Evolutionary conservation across 352 stramenopile species (phyloP), one percentile per base, ranked within the genome.

Genomic region (Hyaloperonospora arabidopsidis): DNA sequence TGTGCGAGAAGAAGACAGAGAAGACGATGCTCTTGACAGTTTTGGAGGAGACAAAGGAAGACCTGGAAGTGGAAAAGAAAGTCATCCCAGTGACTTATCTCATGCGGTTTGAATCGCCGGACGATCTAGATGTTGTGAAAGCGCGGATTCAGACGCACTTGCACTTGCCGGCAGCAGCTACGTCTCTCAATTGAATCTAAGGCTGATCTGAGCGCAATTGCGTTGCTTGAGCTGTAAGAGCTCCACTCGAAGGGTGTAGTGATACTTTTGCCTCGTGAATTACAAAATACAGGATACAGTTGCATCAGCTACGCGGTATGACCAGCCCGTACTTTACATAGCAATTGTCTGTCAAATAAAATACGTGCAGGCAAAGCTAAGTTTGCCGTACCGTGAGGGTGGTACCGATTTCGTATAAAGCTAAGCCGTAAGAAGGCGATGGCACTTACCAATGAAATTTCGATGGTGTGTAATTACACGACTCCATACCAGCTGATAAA

Each of bases 31-130:
- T 86, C 44, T 45, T 88, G 39, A 77, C 78, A 25, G 58, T 90
- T 47, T 62, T 86, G 41, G 76, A 90, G 55, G 65, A 32, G 0
- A 32, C 62, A 15, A 65, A 49, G 12, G 57, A 74, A 11, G 64
- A 73, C 40, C 22, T 50, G 21, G 65, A 73, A 39, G 52, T 54
- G 22, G 55, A 69, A 7, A 72, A 74, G 15, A 70, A 79, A 55
- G 72, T 90, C 61, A 72, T 71, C 49, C 66, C 80, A n/a, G 66
- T 68, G 47, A 88, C 80, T 61, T 88, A 88, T 64, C 62, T 90
- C 44, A 67, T 84, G 53, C 80, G 78, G 28, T 84, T 88, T 18
- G 74, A 59, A 29, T 67, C 59, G n/a, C 63, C 65, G 12, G 76
- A 88, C 5, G 77, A 90, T 57, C 58, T 88, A 45, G 55, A 80